Conservation (phyloP, 805 yeast species). For the Kodamaea restingae region DNA sequence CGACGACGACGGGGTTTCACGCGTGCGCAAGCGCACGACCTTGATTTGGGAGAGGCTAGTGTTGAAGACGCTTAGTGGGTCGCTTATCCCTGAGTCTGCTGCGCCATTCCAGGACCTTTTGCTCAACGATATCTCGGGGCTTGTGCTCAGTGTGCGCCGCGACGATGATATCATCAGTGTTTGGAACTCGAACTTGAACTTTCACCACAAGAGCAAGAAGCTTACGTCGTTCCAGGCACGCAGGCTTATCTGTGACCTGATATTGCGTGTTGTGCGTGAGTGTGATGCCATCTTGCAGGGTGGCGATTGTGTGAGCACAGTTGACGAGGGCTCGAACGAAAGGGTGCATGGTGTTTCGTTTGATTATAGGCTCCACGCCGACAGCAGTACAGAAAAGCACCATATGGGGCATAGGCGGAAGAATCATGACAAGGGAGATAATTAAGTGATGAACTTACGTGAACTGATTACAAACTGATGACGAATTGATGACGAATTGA, state of each 20-base stretch:
- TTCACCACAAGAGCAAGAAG: slow-evolving; percentile 25
- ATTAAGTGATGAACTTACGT: no score
- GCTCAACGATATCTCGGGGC: slow-evolving; percentile 52
- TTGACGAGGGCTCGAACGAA: slow-evolving; percentile 35
- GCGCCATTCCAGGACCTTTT: slow-evolving; percentile 36
- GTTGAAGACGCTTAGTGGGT: slow-evolving; percentile 48
- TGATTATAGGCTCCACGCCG: slow-evolving; percentile 46
- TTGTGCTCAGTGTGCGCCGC: slow-evolving; percentile 54
- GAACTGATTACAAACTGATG: no score
- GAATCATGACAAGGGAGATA: slow-evolving; percentile 1
- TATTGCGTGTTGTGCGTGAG: slow-evolving; percentile 44
- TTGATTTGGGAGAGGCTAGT: slow-evolving; percentile 56
- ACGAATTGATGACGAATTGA: no score
- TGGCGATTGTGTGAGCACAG: slow-evolving; percentile 26
- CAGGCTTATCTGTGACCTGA: slow-evolving; percentile 44
- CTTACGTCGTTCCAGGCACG: slow-evolving; percentile 43
- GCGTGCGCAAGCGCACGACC: slow-evolving; percentile 32
- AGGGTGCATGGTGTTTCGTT: slow-evolving; percentile 44
- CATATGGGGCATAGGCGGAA: slow-evolving; percentile 8
- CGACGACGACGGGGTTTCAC: slow-evolving; percentile 17
- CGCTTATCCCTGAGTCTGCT: slow-evolving; percentile 39
- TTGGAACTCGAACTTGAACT: slow-evolving; percentile 55
- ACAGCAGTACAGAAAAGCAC: slow-evolving; percentile 15
- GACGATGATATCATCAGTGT: slow-evolving; percentile 57
- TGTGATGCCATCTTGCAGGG: slow-evolving; percentile 43